Evolutionary conservation across 306 rosid genomes (phyloP).

Genomic region (Cucumis hystrix): DNA sequence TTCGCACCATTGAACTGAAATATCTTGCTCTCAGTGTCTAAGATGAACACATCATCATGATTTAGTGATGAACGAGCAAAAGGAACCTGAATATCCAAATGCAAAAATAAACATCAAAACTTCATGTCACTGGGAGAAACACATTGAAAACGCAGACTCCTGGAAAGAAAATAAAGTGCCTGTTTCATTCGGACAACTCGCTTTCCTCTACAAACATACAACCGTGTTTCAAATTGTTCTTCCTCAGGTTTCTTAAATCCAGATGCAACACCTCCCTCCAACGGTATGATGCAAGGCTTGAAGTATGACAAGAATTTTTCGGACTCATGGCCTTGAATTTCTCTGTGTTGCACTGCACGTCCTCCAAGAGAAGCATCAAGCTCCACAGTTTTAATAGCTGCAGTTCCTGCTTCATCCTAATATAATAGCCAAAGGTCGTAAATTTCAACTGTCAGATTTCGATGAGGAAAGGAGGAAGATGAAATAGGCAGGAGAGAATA

Average conservation of each 20-base stretch:
- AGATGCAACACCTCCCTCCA: conserved; percentile 86
- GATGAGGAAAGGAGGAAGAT: conserved; percentile 8
- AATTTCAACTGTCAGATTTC: neutral
- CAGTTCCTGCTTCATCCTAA: conserved; percentile 97
- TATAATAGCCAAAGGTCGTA: conserved; percentile 6
- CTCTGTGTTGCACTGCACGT: conserved; percentile 94
- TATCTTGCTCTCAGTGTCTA: conserved; percentile 72
- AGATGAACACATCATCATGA: conserved; percentile 94
- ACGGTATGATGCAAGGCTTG: conserved; percentile 92
- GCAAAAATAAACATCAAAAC: conserved; percentile 12
- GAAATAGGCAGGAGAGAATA: conserved; percentile 16
- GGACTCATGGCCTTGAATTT: conserved; percentile 92
- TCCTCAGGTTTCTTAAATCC: conserved; percentile 74
- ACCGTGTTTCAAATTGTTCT: conserved; percentile 73
- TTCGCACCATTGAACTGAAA: conserved; percentile 97
- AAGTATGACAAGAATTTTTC: conserved; percentile 96
- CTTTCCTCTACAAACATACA: conserved; percentile 89
- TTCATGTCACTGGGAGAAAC: neutral
- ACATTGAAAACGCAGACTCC: conserved; percentile 11
- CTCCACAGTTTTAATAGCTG: conserved; percentile 91
- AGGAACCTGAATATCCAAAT: conserved; percentile 59
- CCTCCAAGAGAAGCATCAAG: conserved; percentile 91
- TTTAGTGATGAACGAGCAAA: conserved; percentile 91
- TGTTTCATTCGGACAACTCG: conserved; percentile 98
- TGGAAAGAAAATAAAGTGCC: conserved; percentile 33